These are phyloP conservation scores for Phytopythium vexans DNA, from an alignment of 352 stramenopile species.

Conservation along the genomic window DNA sequence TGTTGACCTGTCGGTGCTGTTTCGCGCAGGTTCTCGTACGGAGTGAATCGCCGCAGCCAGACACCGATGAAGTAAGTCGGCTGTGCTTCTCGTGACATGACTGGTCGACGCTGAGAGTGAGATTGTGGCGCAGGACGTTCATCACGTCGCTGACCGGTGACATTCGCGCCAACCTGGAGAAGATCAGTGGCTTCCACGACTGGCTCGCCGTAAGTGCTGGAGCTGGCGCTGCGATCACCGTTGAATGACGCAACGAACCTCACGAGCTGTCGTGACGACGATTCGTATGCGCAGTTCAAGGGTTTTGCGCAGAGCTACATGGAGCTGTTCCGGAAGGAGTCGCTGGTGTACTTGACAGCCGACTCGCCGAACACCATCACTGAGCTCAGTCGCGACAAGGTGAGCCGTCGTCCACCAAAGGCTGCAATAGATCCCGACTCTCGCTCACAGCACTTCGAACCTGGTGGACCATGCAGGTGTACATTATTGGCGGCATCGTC, in stretches of 20 bases:
- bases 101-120: conserved; percentile 1
- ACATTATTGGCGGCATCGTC: conserved; percentile 97
- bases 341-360: conserved; percentile 94
- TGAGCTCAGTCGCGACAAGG: conserved; percentile 82
- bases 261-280: conserved; percentile 15
- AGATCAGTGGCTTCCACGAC: conserved; percentile 89
- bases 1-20: background rate
- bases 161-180: conserved; percentile 79
- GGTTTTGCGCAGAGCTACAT: conserved; percentile 57
- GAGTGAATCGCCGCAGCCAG: conserved; percentile 61
- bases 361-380: conserved; percentile 92
- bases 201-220: conserved; percentile 52
- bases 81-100: background rate
- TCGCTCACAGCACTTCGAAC: background rate
- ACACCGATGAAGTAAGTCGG: conserved; percentile 44
- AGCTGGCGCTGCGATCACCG: too few relatives aligned
- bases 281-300: conserved; percentile 39
- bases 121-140: conserved; percentile 26
- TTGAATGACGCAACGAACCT: conserved; percentile 9
- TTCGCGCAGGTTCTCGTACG: conserved; percentile 73
- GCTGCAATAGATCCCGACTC: background rate
- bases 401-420: conserved; percentile 3
- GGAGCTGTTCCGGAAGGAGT: conserved; percentile 74
- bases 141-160: conserved; percentile 75
- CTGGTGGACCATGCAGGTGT: conserved; percentile 46